Conservation (phyloP, 2,329 filamentous ascomycete genomes). For the Salinomyces thailandicus region DNA sequence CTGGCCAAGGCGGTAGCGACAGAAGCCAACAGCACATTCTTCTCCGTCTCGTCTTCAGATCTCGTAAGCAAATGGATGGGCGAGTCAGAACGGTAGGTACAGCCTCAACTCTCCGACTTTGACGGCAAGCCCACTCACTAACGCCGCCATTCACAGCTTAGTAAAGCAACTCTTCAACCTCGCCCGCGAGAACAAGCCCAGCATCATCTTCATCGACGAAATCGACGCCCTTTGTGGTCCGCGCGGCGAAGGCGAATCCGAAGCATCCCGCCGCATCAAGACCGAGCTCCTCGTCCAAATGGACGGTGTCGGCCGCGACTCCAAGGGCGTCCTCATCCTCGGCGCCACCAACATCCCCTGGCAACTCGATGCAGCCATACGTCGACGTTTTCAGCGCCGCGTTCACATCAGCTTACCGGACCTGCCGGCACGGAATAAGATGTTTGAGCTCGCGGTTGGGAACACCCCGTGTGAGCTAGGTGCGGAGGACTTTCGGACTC, state of each 20-base stretch:
- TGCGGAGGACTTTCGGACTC: slow-evolving; percentile 63
- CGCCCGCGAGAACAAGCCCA: slow-evolving; percentile 94
- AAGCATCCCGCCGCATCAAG: slow-evolving; percentile 95
- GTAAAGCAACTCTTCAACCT: slow-evolving; percentile 96
- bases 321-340: slow-evolving; percentile 82
- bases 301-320: slow-evolving; percentile 96
- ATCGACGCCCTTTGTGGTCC: slow-evolving; percentile 94
- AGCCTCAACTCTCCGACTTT: background rate
- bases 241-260: slow-evolving; percentile 87
- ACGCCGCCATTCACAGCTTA: slow-evolving; percentile 60
- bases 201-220: slow-evolving; percentile 98
- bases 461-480: slow-evolving; percentile 79
- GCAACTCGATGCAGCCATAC: slow-evolving; percentile 94
- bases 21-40: slow-evolving; percentile 97
- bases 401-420: slow-evolving; percentile 95
- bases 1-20: slow-evolving; percentile 95
- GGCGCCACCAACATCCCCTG: slow-evolving; percentile 98
- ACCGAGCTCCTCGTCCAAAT: slow-evolving; percentile 97
- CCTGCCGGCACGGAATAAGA: slow-evolving; percentile 71
- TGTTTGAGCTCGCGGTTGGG: slow-evolving; percentile 95
- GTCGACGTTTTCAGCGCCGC: slow-evolving; percentile 87
- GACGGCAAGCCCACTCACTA: background rate
- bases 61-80: slow-evolving; percentile 99
- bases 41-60: slow-evolving; percentile 95
- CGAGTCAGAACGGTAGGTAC: slow-evolving; percentile 78